Conservation (phyloP, 1,284 basidiomycete species). For the Cutaneotrichosporon sp. region DNA sequence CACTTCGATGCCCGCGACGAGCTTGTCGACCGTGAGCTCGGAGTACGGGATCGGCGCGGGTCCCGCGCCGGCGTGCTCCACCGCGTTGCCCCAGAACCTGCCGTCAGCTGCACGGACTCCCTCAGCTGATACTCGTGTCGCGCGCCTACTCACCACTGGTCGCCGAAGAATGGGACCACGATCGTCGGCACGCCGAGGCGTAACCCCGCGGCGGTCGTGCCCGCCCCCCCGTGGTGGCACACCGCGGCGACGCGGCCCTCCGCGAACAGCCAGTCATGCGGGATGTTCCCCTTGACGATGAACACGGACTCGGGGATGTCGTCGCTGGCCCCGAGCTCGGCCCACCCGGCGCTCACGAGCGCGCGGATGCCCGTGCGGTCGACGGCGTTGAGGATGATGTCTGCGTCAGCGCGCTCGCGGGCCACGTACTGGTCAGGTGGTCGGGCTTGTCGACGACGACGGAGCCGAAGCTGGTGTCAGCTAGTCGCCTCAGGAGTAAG, state of each 20-base stretch:
- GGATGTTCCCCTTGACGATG: conserved; percentile 60
- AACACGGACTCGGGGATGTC: conserved; percentile 60
- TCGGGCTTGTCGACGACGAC: conserved; percentile 64
- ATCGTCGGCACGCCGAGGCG: conserved; percentile 66
- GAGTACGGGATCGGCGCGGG: conserved; percentile 63
- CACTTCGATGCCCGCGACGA: conserved; percentile 61
- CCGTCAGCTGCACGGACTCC: no score
- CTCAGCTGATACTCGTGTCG: no score
- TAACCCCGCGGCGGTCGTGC: conserved; percentile 66
- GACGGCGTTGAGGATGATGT: conserved; percentile 63
- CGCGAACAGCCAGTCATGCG: conserved; percentile 72
- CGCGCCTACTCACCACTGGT: conserved; percentile 59
- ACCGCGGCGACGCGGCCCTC: conserved; percentile 61
- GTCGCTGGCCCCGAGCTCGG: conserved; percentile 57
- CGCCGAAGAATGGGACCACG: conserved; percentile 70
- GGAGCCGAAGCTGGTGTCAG: conserved; percentile 60
- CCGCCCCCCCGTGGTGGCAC: conserved; percentile 70
- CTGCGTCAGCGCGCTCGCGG: conserved; percentile 34
- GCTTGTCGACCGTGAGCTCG: conserved; percentile 58
- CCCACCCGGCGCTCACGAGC: conserved; percentile 67
- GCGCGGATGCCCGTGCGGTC: conserved; percentile 61
- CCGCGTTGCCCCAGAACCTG: conserved; percentile 61
- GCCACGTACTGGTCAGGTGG: conserved; percentile 50
- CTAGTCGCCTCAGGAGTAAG: no score
- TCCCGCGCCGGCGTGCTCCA: conserved; percentile 66